Evolutionary conservation across 2,329 filamentous ascomycete species (phyloP).

Genomic region (Diaporthe sp.): DNA sequence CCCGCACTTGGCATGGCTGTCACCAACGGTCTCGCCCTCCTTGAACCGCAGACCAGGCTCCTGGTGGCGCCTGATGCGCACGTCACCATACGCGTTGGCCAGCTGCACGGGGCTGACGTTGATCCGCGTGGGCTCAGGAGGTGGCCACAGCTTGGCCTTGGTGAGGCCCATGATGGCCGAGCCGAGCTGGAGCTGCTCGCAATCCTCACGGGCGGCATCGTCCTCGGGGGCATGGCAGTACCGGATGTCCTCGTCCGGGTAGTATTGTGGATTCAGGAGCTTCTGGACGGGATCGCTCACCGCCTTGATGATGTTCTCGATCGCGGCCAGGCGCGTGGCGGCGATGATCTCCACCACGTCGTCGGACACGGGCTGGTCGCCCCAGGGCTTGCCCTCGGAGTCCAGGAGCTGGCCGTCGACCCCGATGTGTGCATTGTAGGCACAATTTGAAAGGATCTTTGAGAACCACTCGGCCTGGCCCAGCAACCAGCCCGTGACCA

Average conservation of each 20-base stretch:
- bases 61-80: constrained; percentile 76
- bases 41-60: constrained; percentile 38
- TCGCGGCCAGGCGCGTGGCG: constrained; percentile 32
- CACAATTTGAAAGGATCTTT: constrained; percentile 38
- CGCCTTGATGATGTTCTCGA: constrained; percentile 38
- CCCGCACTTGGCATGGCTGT: constrained; percentile 42
- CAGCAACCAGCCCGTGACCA: constrained; percentile 42
- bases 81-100: constrained; percentile 75
- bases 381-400: constrained; percentile 40
- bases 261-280: constrained; percentile 38
- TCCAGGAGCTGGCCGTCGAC: constrained; percentile 39
- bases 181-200: constrained; percentile 43
- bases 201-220: constrained; percentile 40
- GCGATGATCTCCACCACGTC: constrained; percentile 41
- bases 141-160: constrained; percentile 38
- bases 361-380: constrained; percentile 36
- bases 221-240: constrained; percentile 42
- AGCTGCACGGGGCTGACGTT: constrained; percentile 38
- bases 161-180: constrained; percentile 42
- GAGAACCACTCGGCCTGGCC: constrained; percentile 42
- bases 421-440: constrained; percentile 40
- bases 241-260: constrained; percentile 9
- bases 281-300: constrained; percentile 36
- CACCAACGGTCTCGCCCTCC: constrained; percentile 24
- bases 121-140: constrained; percentile 38